Evolutionary conservation across 768 basidiomycete species (phyloP), one percentile per base, ranked within the genome.

Genomic region (Mycena epipterygia): DNA sequence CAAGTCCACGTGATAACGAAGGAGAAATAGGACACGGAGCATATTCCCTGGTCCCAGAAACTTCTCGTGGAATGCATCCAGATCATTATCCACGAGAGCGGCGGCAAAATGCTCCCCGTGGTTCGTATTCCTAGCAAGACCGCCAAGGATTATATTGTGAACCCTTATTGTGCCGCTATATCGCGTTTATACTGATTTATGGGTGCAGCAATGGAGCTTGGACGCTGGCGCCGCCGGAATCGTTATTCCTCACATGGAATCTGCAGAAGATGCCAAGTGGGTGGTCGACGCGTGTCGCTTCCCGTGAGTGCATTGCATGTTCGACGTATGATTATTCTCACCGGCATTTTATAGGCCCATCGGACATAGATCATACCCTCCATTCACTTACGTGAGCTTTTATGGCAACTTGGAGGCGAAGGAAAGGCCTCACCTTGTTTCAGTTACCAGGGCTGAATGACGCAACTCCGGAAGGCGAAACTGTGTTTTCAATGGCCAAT

Each of bases 91-190:
- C 63, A 64, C 63, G 63, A 64, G 37, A 64, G 63, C 37, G 53
- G 32, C 11, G 64, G 64, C 2, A 65, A 57, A 42, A 65, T 57
- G 53, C 56, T 65, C 37, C 64, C 64, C 7, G 53, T 65, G 16
- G 64, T 65, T 9, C 64, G 53, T 17, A 55, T 56, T 11, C 64
- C 64, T 23, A 65, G 41, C 41, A 65, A 56, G 53, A 65, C 64
- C 5, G n/a, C 53, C 16, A 57, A 32, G 11, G 64, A 65, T n/a
- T 65, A 57, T 19, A 65, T 65, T 53, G 64, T 65, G 32, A 23
- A 29, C 5, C 5, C n/a, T 6, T 17, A 29, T 53, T 16, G 30
- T 37, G 16, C n/a, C 8, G 25, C 13, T 2, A 19, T 16, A 4
- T 8, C 39, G 27, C 0, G 27, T 1, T 29, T 37, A 19, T 4